Base-by-base conservation (phyloP, 371 early-diverging fungal species). In the Polyrhizophydium stewartii region DNA sequence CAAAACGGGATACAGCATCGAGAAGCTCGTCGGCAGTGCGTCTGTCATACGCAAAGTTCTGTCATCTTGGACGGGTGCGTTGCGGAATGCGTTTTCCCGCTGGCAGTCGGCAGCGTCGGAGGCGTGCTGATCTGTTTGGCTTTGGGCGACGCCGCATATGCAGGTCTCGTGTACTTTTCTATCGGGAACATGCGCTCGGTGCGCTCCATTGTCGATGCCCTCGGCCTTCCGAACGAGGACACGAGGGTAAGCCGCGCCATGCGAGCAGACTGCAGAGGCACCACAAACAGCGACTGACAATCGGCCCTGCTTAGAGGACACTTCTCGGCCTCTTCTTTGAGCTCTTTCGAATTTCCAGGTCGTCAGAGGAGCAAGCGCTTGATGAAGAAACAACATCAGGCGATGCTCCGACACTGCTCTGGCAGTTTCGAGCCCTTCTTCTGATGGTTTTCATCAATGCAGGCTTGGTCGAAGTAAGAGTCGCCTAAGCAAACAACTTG, bases 311-410 rank as follows among this genome's bases (percentile, higher is more conserved):
- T 12, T 65, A 90, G 89, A 88, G 83, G 84, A 71, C 87, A 32
- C 72, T 88, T 12, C 69, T 91, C 55, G 88, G 89, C 55, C 85
- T 89, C 85, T 76, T 91, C 57, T 89, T 87, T 63, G 84, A 89
- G 31, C 78, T 92, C 12, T 92, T 92, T 61, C 76, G 86, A 59
- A 82, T 89, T 50, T 25, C 51, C n/a, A n/a, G n/a, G n/a, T 24
- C 51, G 51, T 27, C 10, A 31, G 9, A 50, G 31, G 19, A 40
- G 12, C 10, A 40, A 40, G 10, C 40, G 10, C 19, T 40, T 40
- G 40, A 40, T 40, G 19, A 40, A 19, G 40, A 10, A 12, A 12
- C 19, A 40, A 40, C 10, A 40, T 10, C 40, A 40, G 12, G 19
- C 10, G 40, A 10, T 12, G 12, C 12, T 10, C 40, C 0, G 79